Evolutionary conservation across 495 filamentous ascomycete genomes (phyloP).

Genomic region (Xylaria castorea): DNA sequence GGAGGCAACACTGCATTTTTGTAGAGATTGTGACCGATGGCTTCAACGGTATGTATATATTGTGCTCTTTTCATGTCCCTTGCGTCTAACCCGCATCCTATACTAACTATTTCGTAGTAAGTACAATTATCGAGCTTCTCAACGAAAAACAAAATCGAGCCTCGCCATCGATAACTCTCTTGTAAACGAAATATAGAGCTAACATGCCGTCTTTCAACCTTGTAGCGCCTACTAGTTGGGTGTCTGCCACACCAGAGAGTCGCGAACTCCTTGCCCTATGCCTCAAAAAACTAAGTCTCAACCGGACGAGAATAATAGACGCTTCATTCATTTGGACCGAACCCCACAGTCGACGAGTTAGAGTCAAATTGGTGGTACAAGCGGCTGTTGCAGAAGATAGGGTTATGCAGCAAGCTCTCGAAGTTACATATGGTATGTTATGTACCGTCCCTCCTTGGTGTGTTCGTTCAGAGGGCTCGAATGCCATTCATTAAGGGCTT

Average conservation of each 20-base stretch:
- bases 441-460: background rate
- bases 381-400: constrained; percentile 70
- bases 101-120: constrained; percentile 25
- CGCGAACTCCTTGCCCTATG: constrained; percentile 90
- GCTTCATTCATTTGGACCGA: constrained; percentile 98
- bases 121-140: background rate
- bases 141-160: background rate
- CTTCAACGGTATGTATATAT: constrained; percentile 61
- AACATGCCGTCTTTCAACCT: background rate
- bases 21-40: constrained; percentile 93
- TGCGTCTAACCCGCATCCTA: too few relatives aligned
- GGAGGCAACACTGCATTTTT: constrained; percentile 82
- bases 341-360: constrained; percentile 88
- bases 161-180: background rate
- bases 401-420: constrained; percentile 92
- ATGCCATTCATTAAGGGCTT: background rate
- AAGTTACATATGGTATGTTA: constrained; percentile 73
- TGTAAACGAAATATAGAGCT: background rate
- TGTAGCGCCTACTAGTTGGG: constrained; percentile 75
- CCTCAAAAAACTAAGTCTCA: constrained; percentile 80
- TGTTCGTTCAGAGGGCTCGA: background rate
- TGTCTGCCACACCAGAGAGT: constrained; percentile 80
- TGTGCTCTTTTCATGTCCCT: background rate
- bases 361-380: constrained; percentile 92
- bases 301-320: constrained; percentile 90